These are phyloP conservation scores for Paraphaeosphaeria sporulosa DNA, from an alignment of 2,329 filamentous ascomycete species.

Conservation along the genomic window DNA sequence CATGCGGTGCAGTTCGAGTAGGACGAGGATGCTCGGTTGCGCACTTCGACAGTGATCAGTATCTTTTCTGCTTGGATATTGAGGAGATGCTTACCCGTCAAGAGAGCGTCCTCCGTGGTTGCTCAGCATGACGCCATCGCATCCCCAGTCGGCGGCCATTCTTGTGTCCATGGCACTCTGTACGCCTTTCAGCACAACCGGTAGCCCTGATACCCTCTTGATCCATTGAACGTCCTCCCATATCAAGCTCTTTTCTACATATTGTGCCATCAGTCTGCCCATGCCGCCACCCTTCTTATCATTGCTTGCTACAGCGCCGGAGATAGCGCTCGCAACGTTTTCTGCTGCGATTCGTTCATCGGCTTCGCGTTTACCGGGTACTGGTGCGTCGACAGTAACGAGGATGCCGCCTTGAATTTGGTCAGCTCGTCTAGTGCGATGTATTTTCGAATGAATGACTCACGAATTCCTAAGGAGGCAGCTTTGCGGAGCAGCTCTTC, in stretches of 20 bases:
- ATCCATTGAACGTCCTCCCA: constrained; percentile 51
- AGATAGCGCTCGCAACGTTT: constrained; percentile 54
- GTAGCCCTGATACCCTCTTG: constrained; percentile 32
- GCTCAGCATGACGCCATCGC: constrained; percentile 55
- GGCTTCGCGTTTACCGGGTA: constrained; percentile 34
- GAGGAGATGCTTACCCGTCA: constrained; percentile 37
- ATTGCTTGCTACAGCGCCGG: constrained; percentile 57
- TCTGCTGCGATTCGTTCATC: constrained; percentile 42
- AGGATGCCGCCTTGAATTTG: constrained; percentile 24
- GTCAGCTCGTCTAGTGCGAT: constrained; percentile 17
- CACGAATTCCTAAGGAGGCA: not conserved
- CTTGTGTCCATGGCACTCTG: constrained; percentile 48
- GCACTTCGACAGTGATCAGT: constrained; percentile 30
- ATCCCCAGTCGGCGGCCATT: constrained; percentile 51
- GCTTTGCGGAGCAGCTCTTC: constrained; percentile 18
- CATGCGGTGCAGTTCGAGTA: constrained; percentile 69
- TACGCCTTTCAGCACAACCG: constrained; percentile 50
- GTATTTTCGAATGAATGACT: not conserved
- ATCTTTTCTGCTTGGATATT: not conserved
- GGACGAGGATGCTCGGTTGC: constrained; percentile 63
- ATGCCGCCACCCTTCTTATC: constrained; percentile 57
- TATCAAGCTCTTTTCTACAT: constrained; percentile 63
- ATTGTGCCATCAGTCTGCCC: constrained; percentile 1
- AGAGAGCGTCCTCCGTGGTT: constrained; percentile 61
- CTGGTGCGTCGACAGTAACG: constrained; percentile 35